Conservation (phyloP, 208 protist species). For the Leishmania martiniquensis region DNA sequence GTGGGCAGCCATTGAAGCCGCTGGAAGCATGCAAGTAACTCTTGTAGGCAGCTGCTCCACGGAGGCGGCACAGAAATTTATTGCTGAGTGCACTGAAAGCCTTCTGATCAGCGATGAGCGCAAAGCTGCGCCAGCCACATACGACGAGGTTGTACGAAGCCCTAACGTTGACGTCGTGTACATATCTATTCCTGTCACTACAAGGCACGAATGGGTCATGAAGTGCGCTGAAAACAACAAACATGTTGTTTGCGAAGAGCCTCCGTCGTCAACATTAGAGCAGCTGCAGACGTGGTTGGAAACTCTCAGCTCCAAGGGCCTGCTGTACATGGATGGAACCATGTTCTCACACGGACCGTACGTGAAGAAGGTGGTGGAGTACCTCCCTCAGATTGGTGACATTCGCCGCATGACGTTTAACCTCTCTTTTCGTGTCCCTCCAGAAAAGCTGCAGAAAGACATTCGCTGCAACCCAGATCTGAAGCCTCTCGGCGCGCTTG, state of each 20-base stretch:
- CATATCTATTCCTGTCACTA: conserved; percentile 47
- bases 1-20: conserved; percentile 39
- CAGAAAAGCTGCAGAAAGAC: conserved; percentile 30
- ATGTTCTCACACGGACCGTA: conserved; percentile 59
- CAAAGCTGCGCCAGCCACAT: conserved; percentile 22
- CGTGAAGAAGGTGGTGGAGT: conserved; percentile 27
- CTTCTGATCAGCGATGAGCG: conserved; percentile 35
- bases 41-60: conserved; percentile 35
- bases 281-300: conserved; percentile 62
- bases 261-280: conserved; percentile 26
- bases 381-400: conserved; percentile 25
- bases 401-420: conserved; percentile 39
- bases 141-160: conserved; percentile 25
- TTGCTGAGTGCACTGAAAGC: conserved; percentile 25
- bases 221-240: conserved; percentile 56
- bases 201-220: conserved; percentile 45
- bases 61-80: conserved; percentile 19
- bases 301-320: conserved; percentile 33
- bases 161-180: conserved; percentile 43
- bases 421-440: conserved; percentile 34
- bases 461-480: conserved; percentile 48
- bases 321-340: conserved; percentile 76
- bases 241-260: conserved; percentile 70
- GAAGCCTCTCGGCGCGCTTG: conserved; percentile 59
- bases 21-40: conserved; percentile 41